Conservation (phyloP, 2,329 filamentous ascomycete species). For the Hirsutella rhossiliensis region DNA sequence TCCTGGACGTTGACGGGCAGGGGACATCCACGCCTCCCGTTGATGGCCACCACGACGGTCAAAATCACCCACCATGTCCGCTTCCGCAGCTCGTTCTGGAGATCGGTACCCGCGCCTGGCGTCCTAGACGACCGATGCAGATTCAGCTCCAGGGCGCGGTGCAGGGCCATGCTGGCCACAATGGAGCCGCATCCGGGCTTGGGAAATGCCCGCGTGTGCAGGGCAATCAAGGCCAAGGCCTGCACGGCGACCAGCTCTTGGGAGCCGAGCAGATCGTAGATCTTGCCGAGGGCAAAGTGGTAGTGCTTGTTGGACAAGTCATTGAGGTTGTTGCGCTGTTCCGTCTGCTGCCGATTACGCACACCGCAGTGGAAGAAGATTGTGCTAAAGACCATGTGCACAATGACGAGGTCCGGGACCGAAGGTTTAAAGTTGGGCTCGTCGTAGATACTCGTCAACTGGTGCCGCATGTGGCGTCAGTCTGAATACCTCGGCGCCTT, state of each 20-base stretch:
- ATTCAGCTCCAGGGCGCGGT: conserved; percentile 61
- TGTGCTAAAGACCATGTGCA: conserved; percentile 70
- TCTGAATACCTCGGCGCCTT: background rate
- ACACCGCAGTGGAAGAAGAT: conserved; percentile 69
- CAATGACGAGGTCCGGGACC: conserved; percentile 52
- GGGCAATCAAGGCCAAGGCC: conserved; percentile 58
- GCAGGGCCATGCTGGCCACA: conserved; percentile 51
- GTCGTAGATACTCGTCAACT: conserved; percentile 58
- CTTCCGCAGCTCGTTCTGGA: conserved; percentile 66
- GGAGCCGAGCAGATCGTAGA: conserved; percentile 50
- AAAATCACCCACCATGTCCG: conserved; percentile 66
- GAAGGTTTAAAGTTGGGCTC: conserved; percentile 51
- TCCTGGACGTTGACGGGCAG: conserved; percentile 65
- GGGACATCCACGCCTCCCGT: conserved; percentile 64
- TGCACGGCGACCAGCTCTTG: conserved; percentile 57
- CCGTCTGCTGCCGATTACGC: conserved; percentile 48
- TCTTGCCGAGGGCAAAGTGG: conserved; percentile 59
- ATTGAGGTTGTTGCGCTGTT: conserved; percentile 42
- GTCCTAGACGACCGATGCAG: conserved; percentile 58
- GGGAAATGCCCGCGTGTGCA: conserved; percentile 64
- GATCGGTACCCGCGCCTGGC: conserved; percentile 31
- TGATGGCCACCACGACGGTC: conserved; percentile 53
- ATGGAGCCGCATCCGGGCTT: conserved; percentile 67
- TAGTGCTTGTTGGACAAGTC: conserved; percentile 65
- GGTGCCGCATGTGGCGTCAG: background rate